Conservation (phyloP, 192 early-diverging fungal genomes). For the Martensiomyces pterosporus region DNA sequence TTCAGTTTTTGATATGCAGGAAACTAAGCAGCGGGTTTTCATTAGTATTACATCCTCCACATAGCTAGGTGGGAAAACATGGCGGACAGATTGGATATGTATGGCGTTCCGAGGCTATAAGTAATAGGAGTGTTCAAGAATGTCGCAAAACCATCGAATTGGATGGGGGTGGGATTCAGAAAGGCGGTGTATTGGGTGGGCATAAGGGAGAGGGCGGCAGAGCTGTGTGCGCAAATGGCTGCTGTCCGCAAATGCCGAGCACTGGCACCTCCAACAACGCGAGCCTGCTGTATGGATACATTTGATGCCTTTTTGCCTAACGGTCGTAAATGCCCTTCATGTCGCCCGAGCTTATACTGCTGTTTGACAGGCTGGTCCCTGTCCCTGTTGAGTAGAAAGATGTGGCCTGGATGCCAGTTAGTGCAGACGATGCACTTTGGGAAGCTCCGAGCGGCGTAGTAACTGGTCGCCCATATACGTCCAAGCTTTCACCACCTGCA, state of each 20-base stretch:
- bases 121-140: background rate
- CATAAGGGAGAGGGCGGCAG: too few relatives aligned
- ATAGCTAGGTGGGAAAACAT: too few relatives aligned
- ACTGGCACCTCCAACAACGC: too few relatives aligned
- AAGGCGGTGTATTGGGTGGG: too few relatives aligned
- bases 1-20: too few relatives aligned
- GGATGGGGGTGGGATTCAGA: background rate
- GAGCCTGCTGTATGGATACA: too few relatives aligned
- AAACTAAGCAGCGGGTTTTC: too few relatives aligned
- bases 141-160: background rate
- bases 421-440: slow-evolving; percentile 10
- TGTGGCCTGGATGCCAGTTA: slow-evolving; percentile 18
- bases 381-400: slow-evolving; percentile 38
- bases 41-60: slow-evolving; percentile 4
- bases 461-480: slow-evolving; percentile 23
- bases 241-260: too few relatives aligned
- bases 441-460: slow-evolving; percentile 14
- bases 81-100: too few relatives aligned
- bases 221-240: too few relatives aligned
- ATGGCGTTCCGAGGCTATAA: too few relatives aligned
- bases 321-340: slow-evolving; percentile 48
- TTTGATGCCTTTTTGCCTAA: too few relatives aligned
- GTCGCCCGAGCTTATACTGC: slow-evolving; percentile 39
- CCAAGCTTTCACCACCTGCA: slow-evolving; percentile 30
- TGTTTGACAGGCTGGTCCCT: slow-evolving; percentile 34